Evolutionary conservation across 2,329 filamentous ascomycete species (phyloP).

Genomic region (Tolypocladium ophioglossoides): DNA sequence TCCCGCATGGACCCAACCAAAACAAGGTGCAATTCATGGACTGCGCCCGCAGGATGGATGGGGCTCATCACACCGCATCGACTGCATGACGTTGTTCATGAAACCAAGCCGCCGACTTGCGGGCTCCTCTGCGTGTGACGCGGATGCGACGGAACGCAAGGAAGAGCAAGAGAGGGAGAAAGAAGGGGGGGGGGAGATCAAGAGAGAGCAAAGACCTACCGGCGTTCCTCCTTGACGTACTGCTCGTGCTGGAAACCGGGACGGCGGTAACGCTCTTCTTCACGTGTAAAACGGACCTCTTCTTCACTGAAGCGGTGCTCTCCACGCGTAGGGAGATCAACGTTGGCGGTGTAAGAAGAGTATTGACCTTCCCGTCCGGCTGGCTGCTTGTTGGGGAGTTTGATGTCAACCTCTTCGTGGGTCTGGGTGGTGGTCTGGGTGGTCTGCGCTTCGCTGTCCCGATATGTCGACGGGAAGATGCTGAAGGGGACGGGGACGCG

Average conservation of each 20-base stretch:
- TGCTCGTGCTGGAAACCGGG: conserved; percentile 51
- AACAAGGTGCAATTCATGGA: background rate
- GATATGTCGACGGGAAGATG: conserved; percentile 99
- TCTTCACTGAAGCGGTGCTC: conserved; percentile 63
- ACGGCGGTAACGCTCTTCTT: conserved; percentile 67
- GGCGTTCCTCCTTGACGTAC: conserved; percentile 38
- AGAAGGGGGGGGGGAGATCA: conserved; percentile 2
- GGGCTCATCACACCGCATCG: background rate
- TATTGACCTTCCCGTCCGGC: conserved; percentile 97
- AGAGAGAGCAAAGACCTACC: conserved; percentile 30
- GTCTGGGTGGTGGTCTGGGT: conserved; percentile 44
- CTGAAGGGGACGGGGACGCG: conserved; percentile 98
- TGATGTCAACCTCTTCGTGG: conserved; percentile 85
- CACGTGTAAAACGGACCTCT: conserved; percentile 72
- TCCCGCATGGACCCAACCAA: conserved; percentile 4
- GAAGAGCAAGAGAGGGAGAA: conserved; percentile 5
- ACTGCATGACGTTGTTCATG: background rate
- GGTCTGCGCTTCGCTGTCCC: conserved; percentile 42
- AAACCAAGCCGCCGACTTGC: background rate
- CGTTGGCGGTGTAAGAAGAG: conserved; percentile 59
- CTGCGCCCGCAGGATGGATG: background rate
- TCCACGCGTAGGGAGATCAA: conserved; percentile 51
- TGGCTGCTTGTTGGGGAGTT: conserved; percentile 58
- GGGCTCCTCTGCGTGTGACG: background rate
- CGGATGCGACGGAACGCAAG: background rate